These are phyloP conservation scores for Saccharum hybrid DNA, from an alignment of 202 grass and related monocot species.

Conservation along the genomic window DNA sequence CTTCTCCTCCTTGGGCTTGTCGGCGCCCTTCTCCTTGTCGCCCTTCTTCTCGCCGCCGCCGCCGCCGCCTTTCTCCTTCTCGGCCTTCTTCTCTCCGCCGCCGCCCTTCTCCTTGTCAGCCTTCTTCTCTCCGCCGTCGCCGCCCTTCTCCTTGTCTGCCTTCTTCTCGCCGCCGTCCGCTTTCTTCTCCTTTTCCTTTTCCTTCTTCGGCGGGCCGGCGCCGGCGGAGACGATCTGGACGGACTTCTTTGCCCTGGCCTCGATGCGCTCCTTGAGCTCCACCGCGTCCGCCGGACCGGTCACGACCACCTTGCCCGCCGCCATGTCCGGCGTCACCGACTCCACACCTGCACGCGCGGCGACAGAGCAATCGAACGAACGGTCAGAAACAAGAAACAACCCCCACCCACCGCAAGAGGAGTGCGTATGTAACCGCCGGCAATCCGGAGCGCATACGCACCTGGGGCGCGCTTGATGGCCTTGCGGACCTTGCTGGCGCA, in stretches of 20 bases:
- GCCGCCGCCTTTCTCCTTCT: background rate
- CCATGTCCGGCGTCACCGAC: constrained; percentile 53
- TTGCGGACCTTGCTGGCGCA: constrained; percentile 78
- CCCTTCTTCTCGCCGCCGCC: constrained; percentile 47
- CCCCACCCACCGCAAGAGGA: no score
- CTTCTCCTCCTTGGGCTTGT: constrained; percentile 60
- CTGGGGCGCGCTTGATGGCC: constrained; percentile 66
- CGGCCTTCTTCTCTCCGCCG: background rate
- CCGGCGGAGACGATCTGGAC: constrained; percentile 80
- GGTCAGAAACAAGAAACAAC: background rate
- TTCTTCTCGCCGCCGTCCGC: background rate
- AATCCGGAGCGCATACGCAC: constrained; percentile 4
- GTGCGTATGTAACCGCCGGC: background rate
- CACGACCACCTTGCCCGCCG: constrained; percentile 69
- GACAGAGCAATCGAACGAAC: background rate
- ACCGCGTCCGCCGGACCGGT: constrained; percentile 69
- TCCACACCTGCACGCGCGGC: constrained; percentile 54
- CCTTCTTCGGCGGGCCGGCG: constrained; percentile 64
- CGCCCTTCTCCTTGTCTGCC: no score
- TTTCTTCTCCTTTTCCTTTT: constrained; percentile 7
- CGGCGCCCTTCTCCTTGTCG: constrained; percentile 1
- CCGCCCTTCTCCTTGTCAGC: background rate
- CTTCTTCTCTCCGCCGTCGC: no score
- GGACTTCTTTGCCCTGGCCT: constrained; percentile 65
- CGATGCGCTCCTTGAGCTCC: constrained; percentile 74